Percentiles rank a stretch among this genome's conserved stretches.
Evolutionary conservation across 2,329 filamentous ascomycete genomes (phyloP).

Genomic region (Escovopsis sp.): DNA sequence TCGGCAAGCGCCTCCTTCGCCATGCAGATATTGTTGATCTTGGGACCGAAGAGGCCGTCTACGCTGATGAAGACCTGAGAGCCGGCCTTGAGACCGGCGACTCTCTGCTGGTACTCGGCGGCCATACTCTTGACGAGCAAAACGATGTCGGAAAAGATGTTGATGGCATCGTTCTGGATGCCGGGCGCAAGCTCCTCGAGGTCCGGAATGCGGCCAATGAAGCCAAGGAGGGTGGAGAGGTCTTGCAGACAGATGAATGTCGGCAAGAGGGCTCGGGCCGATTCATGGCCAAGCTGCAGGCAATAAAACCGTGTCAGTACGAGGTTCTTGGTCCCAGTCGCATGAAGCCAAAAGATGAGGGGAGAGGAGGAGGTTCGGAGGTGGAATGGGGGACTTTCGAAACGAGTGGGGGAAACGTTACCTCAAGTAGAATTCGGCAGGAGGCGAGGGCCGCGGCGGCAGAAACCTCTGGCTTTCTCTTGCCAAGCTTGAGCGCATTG

Average conservation of each 20-base stretch:
- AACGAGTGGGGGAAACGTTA: constrained; percentile 6
- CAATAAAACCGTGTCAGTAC: too few species aligned
- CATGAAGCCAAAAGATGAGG: too few species aligned
- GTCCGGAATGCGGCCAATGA: constrained; percentile 20
- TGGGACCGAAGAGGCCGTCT: constrained; percentile 19
- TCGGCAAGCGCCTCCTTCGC: constrained; percentile 18
- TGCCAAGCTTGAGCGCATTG: constrained; percentile 11
- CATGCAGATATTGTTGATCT: constrained; percentile 19
- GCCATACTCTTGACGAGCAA: constrained; percentile 19
- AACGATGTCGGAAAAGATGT: constrained; percentile 21
- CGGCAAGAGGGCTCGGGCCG: constrained; percentile 21
- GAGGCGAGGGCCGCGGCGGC: constrained; percentile 20
- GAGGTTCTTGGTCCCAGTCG: too few species aligned
- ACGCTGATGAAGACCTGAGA: constrained; percentile 17
- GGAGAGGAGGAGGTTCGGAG: too few species aligned
- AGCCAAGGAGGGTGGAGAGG: constrained; percentile 21
- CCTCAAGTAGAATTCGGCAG: constrained; percentile 23
- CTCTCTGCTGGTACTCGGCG: constrained; percentile 19
- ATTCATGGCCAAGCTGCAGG: constrained; percentile 21
- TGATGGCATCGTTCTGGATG: constrained; percentile 17
- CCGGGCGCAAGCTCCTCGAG: constrained; percentile 17
- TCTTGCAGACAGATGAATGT: constrained; percentile 25
- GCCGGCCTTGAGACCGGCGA: constrained; percentile 14
- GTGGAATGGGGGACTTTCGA: too few species aligned
- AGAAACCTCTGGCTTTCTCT: constrained; percentile 1